Percentiles rank a stretch among this genome's conserved stretches.
Conservation (phyloP, 352 stramenopile species). For the Phytophthora brassicae region DNA sequence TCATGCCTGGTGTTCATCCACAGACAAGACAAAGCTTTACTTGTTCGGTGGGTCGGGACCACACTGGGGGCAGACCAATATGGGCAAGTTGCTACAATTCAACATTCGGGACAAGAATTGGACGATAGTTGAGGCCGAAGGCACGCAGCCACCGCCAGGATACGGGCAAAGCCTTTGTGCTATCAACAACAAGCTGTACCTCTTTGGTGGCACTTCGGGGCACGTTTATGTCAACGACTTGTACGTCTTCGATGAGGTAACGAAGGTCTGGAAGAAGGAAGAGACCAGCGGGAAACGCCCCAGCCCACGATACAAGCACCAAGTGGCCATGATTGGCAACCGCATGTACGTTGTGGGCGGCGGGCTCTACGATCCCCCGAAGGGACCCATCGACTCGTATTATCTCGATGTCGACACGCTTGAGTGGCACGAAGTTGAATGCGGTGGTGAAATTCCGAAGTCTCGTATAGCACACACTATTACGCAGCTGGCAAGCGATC, state of each 20-base stretch:
- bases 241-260: slow-evolving; percentile 79
- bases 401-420: slow-evolving; percentile 78
- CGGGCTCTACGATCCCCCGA: slow-evolving; percentile 79
- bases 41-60: slow-evolving; percentile 75
- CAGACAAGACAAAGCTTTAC: slow-evolving; percentile 78
- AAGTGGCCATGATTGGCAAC: slow-evolving; percentile 65
- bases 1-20: slow-evolving; percentile 74
- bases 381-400: slow-evolving; percentile 77
- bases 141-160: slow-evolving; percentile 62
- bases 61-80: slow-evolving; percentile 87
- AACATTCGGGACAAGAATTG: slow-evolving; percentile 77
- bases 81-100: slow-evolving; percentile 85
- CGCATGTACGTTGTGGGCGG: slow-evolving; percentile 83
- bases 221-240: slow-evolving; percentile 87
- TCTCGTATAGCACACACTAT: slow-evolving; percentile 85
- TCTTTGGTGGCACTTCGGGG: slow-evolving; percentile 80
- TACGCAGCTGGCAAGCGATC: slow-evolving; percentile 47
- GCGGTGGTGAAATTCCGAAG: slow-evolving; percentile 58
- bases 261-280: slow-evolving; percentile 70
- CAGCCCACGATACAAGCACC: slow-evolving; percentile 84
- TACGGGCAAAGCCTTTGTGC: slow-evolving; percentile 79
- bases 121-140: slow-evolving; percentile 74
- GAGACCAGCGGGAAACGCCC: slow-evolving; percentile 61
- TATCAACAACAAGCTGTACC: slow-evolving; percentile 80
- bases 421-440: slow-evolving; percentile 64